Evolutionary conservation across 2,329 filamentous ascomycete genomes (phyloP).

Genomic region (Colletotrichum orchidophilum): DNA sequence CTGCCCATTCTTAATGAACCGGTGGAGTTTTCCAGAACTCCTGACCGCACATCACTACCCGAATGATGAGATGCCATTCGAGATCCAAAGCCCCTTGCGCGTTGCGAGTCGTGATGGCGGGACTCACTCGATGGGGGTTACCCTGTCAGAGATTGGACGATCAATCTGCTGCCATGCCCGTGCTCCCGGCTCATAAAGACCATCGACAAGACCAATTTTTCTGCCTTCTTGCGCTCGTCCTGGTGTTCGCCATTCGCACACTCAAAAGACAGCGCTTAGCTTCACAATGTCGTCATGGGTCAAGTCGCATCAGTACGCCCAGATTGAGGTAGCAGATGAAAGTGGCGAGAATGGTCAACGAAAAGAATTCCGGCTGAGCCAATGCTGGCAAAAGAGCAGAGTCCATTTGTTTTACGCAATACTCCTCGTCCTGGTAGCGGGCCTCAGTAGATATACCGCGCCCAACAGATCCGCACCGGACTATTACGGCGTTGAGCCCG

Average conservation of each 20-base stretch:
- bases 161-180: not conserved
- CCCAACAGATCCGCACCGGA: not conserved
- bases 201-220: not conserved
- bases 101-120: not conserved
- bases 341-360: not conserved
- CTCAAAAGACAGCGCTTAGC: too few species aligned
- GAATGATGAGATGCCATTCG: not conserved
- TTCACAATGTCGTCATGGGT: not conserved
- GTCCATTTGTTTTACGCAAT: not conserved
- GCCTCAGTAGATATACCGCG: not conserved
- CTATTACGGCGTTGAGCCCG: not conserved
- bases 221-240: too few species aligned
- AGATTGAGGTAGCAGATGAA: not conserved
- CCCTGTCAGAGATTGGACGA: not conserved
- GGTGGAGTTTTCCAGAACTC: not conserved
- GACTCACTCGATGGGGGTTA: not conserved
- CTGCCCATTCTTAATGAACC: not conserved
- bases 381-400: not conserved
- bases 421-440: not conserved
- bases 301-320: not conserved
- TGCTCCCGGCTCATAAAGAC: not conserved
- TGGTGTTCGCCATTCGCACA: not conserved
- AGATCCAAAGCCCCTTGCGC: not conserved
- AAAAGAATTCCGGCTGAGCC: not conserved
- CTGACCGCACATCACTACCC: not conserved